Evolutionary conservation across 352 stramenopile species (phyloP).

Genomic region (Globisporangium okanoganense): DNA sequence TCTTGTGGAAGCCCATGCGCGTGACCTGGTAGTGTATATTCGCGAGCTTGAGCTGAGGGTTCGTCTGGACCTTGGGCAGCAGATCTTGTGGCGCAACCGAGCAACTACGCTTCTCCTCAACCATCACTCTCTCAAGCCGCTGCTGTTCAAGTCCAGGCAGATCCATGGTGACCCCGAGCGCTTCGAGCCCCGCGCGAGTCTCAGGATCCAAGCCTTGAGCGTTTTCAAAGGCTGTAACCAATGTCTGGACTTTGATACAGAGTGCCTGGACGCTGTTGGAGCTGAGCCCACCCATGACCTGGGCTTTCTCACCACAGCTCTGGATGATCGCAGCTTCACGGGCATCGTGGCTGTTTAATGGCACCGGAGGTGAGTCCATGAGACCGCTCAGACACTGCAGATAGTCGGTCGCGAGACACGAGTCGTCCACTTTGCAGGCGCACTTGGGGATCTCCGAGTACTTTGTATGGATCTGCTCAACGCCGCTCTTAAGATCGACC

Average conservation of each 20-base stretch:
- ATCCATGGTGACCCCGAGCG: slow-evolving; percentile 19
- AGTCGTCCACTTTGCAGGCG: slow-evolving; percentile 41
- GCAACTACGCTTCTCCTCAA: neutral
- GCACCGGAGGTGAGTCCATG: slow-evolving; percentile 12
- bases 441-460: slow-evolving; percentile 41
- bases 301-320: slow-evolving; percentile 2
- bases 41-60: slow-evolving; percentile 17
- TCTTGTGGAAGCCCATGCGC: slow-evolving; percentile 21
- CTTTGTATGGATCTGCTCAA: slow-evolving; percentile 30
- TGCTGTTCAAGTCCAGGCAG: neutral
- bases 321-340: slow-evolving; percentile 1
- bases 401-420: slow-evolving; percentile 46
- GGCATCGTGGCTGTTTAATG: neutral
- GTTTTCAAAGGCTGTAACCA: neutral
- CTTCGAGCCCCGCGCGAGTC: neutral
- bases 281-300: slow-evolving; percentile 1
- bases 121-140: neutral
- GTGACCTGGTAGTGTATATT: slow-evolving; percentile 38
- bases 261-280: neutral
- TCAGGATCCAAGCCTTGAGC: neutral
- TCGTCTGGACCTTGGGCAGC: slow-evolving; percentile 17
- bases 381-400: slow-evolving; percentile 33
- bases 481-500: slow-evolving; percentile 21
- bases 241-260: neutral
- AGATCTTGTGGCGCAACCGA: slow-evolving; percentile 4